Base-by-base conservation (phyloP, 2,329 filamentous ascomycete species). In the Colletotrichum somersetense region DNA sequence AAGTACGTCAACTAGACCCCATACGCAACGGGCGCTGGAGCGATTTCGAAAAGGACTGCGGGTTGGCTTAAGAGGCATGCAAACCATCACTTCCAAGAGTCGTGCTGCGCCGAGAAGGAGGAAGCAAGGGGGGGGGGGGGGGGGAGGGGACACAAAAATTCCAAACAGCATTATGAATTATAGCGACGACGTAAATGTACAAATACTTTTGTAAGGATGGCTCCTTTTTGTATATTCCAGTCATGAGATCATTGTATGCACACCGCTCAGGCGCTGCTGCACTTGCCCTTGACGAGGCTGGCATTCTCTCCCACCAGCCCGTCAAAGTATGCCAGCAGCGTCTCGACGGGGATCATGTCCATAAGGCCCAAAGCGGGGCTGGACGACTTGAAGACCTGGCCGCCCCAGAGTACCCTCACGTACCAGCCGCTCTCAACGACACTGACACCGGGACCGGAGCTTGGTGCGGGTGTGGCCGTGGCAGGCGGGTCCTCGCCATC, bases 21-120 rank as follows among this genome's bases (percentile, higher is more conserved):
- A 86, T 95, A 81, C 88, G 94, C 74, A 88, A 83, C 57, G 92
- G 93, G 18, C 87, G 94, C 75, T 97, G 95, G 94, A 79, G 86
- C 23, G 93, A 97, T 79, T 78, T 95, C 72, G 89, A 91, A 35
- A 65, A 55, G 6, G 66, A 64, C 33, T 72, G 66, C 55, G 66
- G 66, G 3, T 50, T 72, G 59, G 33, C 58, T n/a, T 71, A 55
- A 23, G 46, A 48, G 46, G 11, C n/a, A 46, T 26, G 35, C 50
- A 14, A 46, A 38, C n/a, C 20, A 14, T 20, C 16, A n/a, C 11
- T 23, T 35, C 53, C 23, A 55, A 40, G 33, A 12, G 30, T 26
- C 33, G 5, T 11, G 44, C 16, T 20, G 11, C n/a, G 18, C 14
- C 18, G 38, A 46, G 18, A 44, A n/a, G 46, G n/a, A 48, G 14